phyloP scores from a whole-genome alignment of 345 rosid species.

The Garcia nutans region DNA sequence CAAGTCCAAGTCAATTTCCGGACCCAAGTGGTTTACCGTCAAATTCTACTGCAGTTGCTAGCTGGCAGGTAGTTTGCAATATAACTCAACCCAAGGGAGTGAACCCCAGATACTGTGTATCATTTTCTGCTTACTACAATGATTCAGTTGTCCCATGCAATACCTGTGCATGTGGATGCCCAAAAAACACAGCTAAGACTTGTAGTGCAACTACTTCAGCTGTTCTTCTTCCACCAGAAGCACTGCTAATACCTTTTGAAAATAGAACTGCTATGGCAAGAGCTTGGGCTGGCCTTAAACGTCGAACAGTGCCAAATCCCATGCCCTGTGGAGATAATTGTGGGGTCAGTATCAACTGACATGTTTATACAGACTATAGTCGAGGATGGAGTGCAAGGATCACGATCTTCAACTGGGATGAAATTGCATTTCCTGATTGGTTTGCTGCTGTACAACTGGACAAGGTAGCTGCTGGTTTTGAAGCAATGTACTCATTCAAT shows the following conservation, averaged over 20 bases:
- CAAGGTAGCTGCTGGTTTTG: conserved; percentile 70
- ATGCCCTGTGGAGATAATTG: conserved; percentile 89
- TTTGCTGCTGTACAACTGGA: conserved; percentile 68
- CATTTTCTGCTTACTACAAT: conserved; percentile 88
- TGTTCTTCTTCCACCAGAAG: conserved; percentile 71
- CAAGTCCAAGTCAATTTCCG: conserved; percentile 70
- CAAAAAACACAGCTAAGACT: conserved; percentile 44
- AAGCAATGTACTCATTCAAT: conserved; percentile 76
- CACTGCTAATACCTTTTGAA: conserved; percentile 83
- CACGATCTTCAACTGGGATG: conserved; percentile 94
- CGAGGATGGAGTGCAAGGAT: conserved; percentile 86
- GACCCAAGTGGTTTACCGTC: conserved; percentile 70
- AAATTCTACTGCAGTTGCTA: conserved; percentile 64
- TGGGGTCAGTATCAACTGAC: conserved; percentile 95
- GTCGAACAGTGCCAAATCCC: conserved; percentile 54
- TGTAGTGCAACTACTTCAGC: conserved; percentile 75
- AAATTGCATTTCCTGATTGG: conserved; percentile 74
- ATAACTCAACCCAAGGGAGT: conserved; percentile 69
- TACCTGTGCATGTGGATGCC: conserved; percentile 94
- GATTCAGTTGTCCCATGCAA: conserved; percentile 84
- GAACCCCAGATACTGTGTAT: conserved; percentile 76
- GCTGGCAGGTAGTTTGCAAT: conserved; percentile 98
- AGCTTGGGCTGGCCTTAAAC: conserved; percentile 77
- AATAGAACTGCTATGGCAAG: conserved; percentile 58
- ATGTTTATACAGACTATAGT: conserved; percentile 62